phyloP scores from a whole-genome alignment of 192 early-diverging fungal genomes.

The Tieghemiomyces parasiticus region DNA sequence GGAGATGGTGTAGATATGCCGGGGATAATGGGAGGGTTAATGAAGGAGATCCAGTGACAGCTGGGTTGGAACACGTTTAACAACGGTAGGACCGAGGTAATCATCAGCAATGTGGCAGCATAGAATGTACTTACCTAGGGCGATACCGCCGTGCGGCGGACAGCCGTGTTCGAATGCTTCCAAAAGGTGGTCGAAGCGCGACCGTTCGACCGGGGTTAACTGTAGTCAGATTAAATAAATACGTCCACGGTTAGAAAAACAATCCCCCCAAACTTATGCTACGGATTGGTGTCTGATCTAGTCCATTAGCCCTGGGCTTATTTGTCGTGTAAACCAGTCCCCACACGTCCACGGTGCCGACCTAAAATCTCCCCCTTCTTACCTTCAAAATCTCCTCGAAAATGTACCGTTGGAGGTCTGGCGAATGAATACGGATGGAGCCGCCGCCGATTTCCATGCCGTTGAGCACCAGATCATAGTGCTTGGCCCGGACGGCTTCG shows the following conservation, averaged over 20 bases:
- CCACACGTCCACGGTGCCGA: too few relatives aligned
- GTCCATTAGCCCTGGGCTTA: too few relatives aligned
- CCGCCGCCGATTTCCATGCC: conserved; percentile 86
- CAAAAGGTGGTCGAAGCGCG: conserved; percentile 65
- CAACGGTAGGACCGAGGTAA: too few relatives aligned
- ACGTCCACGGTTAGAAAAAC: too few relatives aligned
- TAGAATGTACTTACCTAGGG: conserved; percentile 31
- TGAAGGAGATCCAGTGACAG: too few relatives aligned
- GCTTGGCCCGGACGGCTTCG: conserved; percentile 53
- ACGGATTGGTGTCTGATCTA: too few relatives aligned
- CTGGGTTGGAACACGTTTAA: too few relatives aligned
- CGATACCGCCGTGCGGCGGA: conserved; percentile 82
- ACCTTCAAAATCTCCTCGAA: conserved; percentile 54
- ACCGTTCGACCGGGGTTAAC: conserved; percentile 16
- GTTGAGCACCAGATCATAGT: conserved; percentile 84
- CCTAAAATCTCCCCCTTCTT: too few relatives aligned
- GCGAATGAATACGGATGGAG: conserved; percentile 74
- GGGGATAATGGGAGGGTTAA: too few relatives aligned
- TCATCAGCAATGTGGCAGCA: too few relatives aligned
- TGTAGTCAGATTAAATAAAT: neutral
- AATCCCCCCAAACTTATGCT: conserved; percentile 12
- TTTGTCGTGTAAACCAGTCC: too few relatives aligned
- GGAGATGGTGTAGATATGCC: too few relatives aligned
- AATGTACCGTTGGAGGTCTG: conserved; percentile 54
- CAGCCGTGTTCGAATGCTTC: conserved; percentile 68